These are phyloP conservation scores for Herpetospermum pedunculosum DNA, from an alignment of 306 rosid genomes.

Conservation along the genomic window DNA sequence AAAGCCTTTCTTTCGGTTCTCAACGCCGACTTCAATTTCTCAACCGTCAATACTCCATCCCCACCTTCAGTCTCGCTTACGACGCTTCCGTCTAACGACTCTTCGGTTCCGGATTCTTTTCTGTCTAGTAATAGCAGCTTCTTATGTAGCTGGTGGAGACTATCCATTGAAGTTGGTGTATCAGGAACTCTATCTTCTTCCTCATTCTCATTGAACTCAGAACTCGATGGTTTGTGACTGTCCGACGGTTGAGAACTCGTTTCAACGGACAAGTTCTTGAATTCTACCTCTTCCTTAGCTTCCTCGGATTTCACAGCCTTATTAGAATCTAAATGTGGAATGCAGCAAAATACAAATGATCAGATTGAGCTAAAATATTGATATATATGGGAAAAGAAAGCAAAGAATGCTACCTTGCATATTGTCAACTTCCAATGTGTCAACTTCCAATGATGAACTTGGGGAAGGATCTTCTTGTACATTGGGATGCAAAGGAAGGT, in stretches of 20 bases:
- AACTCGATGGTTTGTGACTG: conserved; percentile 19
- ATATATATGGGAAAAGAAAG: background rate
- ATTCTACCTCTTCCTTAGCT: conserved; percentile 35
- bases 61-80: conserved; percentile 52
- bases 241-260: conserved; percentile 23
- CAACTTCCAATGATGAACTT: conserved; percentile 24
- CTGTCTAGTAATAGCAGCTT: conserved; percentile 54
- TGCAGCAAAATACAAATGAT: background rate
- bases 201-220: conserved; percentile 32
- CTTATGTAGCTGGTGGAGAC: conserved; percentile 49
- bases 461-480: conserved; percentile 44
- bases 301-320: background rate
- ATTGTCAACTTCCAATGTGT: conserved; percentile 19
- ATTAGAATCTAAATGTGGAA: conserved; percentile 19
- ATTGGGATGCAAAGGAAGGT: conserved; percentile 14
- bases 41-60: conserved; percentile 37
- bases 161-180: conserved; percentile 63
- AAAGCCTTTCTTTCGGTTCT: conserved; percentile 63
- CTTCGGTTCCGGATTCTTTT: conserved; percentile 66
- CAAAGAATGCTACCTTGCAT: conserved; percentile 31
- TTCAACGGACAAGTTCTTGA: conserved; percentile 37
- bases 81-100: conserved; percentile 73
- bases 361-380: background rate
- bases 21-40: conserved; percentile 56
- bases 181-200: conserved; percentile 74